A percentile compares a stretch with the other conserved stretches of the same genome.
Conservation (phyloP, 345 rosid species). For the Reutealis trisperma region DNA sequence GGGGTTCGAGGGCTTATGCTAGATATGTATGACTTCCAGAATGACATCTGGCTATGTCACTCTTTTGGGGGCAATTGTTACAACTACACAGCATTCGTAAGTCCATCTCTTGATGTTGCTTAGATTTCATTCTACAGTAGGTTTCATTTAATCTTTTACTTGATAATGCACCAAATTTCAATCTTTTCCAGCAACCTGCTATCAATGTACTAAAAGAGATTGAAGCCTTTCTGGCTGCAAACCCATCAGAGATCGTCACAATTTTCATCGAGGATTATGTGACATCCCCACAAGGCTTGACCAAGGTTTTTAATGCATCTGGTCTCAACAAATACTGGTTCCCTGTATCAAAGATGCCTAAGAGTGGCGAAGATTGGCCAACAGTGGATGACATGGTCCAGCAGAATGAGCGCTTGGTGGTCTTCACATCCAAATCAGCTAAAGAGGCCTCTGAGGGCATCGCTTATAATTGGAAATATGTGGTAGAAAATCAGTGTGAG, state of each 20-base stretch:
- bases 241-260: slow-evolving; percentile 82
- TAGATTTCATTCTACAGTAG: background rate
- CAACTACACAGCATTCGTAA: slow-evolving; percentile 83
- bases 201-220: slow-evolving; percentile 75
- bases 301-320: slow-evolving; percentile 76
- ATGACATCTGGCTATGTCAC: slow-evolving; percentile 90
- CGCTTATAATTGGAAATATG: slow-evolving; percentile 88
- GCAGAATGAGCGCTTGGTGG: slow-evolving; percentile 78
- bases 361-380: slow-evolving; percentile 87
- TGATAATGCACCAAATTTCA: background rate
- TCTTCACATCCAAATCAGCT: slow-evolving; percentile 68
- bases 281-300: slow-evolving; percentile 66
- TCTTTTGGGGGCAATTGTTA: slow-evolving; percentile 69
- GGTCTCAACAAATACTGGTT: slow-evolving; percentile 67
- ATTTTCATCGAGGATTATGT: slow-evolving; percentile 96
- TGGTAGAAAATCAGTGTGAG: slow-evolving; percentile 87
- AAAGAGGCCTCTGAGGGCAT: slow-evolving; percentile 91
- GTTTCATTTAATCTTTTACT: background rate
- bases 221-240: slow-evolving; percentile 58
- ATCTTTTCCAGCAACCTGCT: slow-evolving; percentile 70
- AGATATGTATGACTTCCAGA: slow-evolving; percentile 80
- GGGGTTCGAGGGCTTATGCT: slow-evolving; percentile 95
- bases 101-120: slow-evolving; percentile 27
- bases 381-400: slow-evolving; percentile 82
- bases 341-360: slow-evolving; percentile 82